Conservation (phyloP, 108 stramenopile genomes). For the Nitzschia sp. region DNA sequence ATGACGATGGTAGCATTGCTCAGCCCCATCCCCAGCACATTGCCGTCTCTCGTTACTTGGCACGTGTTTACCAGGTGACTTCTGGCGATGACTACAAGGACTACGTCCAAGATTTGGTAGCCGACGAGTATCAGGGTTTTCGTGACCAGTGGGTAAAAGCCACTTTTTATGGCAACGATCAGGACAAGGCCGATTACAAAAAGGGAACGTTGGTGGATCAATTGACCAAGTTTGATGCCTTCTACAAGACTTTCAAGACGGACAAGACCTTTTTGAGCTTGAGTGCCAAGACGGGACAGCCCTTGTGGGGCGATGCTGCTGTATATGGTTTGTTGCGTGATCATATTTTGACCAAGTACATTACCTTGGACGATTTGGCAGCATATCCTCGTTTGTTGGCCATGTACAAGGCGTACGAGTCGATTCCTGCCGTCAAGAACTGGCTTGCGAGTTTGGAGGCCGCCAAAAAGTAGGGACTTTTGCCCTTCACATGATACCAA, state of each 20-base stretch:
- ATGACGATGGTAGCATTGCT: too few species aligned
- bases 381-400: conserved; percentile 1
- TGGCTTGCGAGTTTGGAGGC: too few species aligned
- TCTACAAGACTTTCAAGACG: conserved; percentile 20
- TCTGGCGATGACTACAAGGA: conserved; percentile 17
- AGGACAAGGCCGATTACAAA: conserved; percentile 23
- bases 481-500: too few species aligned
- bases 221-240: conserved; percentile 20
- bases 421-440: conserved; percentile 14
- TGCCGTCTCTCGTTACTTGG: conserved; percentile 14
- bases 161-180: conserved; percentile 8
- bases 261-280: conserved; percentile 19
- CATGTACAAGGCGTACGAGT: conserved; percentile 10
- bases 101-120: conserved; percentile 26
- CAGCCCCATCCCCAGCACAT: conserved; percentile 7
- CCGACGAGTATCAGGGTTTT: conserved; percentile 30
- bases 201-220: not conserved
- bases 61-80: not conserved
- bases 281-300: conserved; percentile 9
- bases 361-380: not conserved
- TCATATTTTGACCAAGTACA: conserved; percentile 2
- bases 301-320: conserved; percentile 30
- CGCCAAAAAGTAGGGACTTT: too few species aligned
- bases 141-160: conserved; percentile 7
- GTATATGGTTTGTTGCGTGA: conserved; percentile 20